A percentile compares a stretch with the other conserved stretches of the same genome.
Conservation (phyloP, 805 yeast species). For the Ogataea corticis region DNA sequence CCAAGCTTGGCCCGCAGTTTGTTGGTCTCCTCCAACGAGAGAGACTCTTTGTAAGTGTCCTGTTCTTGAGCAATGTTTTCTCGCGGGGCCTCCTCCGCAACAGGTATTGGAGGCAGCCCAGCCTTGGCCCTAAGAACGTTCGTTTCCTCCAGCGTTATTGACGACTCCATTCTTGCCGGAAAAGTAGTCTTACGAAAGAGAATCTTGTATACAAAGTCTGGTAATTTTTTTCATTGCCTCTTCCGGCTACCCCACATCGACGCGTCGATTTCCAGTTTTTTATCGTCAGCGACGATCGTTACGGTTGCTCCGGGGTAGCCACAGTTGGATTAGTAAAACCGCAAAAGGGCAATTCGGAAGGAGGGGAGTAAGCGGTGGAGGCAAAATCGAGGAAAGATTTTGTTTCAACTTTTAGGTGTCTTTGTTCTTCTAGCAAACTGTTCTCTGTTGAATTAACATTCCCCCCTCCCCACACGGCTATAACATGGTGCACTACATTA, state of each 20-base stretch:
- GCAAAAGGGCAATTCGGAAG: neutral
- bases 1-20: constrained; percentile 45
- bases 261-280: neutral
- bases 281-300: too few relatives aligned
- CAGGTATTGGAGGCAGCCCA: constrained; percentile 21
- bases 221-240: neutral
- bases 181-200: too few relatives aligned
- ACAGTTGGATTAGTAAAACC: constrained; percentile 2
- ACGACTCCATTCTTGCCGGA: constrained; percentile 22
- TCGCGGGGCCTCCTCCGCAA: neutral
- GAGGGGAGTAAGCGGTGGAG: neutral
- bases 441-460: too few relatives aligned
- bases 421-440: neutral
- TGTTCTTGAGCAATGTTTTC: neutral
- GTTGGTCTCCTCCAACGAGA: constrained; percentile 50
- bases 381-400: neutral
- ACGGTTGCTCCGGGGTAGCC: constrained; percentile 2
- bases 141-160: constrained; percentile 25
- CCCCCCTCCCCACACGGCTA: neutral
- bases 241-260: constrained; percentile 3
- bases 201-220: too few relatives aligned
- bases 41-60: constrained; percentile 3
- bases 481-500: constrained; percentile 33
- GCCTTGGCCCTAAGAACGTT: constrained; percentile 20
- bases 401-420: neutral